Percentiles rank a stretch among this genome's conserved stretches.
These are phyloP conservation scores for Rickenella mellea DNA, from an alignment of 768 basidiomycete genomes.

Conservation along the genomic window DNA sequence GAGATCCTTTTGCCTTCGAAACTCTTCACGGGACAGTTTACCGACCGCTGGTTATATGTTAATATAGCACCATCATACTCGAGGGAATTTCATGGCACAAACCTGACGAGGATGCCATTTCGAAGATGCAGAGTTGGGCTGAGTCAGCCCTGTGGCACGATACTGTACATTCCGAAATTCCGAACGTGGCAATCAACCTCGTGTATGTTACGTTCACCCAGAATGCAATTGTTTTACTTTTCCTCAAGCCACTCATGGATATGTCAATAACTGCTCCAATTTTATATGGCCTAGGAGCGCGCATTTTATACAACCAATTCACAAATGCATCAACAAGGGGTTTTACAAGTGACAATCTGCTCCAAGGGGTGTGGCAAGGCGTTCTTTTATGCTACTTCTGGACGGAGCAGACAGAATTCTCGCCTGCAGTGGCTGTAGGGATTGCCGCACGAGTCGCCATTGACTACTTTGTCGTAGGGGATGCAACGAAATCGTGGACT, in stretches of 20 bases:
- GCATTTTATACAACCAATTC: constrained; percentile 55
- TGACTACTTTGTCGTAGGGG: background rate
- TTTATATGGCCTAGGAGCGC: constrained; percentile 65
- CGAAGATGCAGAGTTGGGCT: no score
- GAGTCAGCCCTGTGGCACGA: no score
- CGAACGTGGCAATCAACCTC: no score
- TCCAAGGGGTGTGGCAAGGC: background rate
- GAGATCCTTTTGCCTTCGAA: constrained; percentile 89
- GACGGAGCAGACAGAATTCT: background rate
- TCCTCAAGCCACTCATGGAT: no score
- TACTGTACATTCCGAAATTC: no score
- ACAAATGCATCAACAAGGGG: constrained; percentile 29
- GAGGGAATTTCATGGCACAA: background rate
- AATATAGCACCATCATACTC: background rate
- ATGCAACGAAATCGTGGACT: background rate
- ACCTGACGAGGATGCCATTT: constrained; percentile 15
- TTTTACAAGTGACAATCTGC: background rate
- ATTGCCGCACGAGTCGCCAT: background rate
- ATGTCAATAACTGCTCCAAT: constrained; percentile 51
- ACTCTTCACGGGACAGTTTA: constrained; percentile 91
- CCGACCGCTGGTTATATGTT: constrained; percentile 53
- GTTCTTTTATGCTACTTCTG: background rate
- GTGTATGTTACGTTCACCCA: no score
- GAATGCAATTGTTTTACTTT: no score
- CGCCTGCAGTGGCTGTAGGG: background rate